phyloP scores from a whole-genome alignment of 805 yeast species.

The Tetrapisispora taiwanensis region DNA sequence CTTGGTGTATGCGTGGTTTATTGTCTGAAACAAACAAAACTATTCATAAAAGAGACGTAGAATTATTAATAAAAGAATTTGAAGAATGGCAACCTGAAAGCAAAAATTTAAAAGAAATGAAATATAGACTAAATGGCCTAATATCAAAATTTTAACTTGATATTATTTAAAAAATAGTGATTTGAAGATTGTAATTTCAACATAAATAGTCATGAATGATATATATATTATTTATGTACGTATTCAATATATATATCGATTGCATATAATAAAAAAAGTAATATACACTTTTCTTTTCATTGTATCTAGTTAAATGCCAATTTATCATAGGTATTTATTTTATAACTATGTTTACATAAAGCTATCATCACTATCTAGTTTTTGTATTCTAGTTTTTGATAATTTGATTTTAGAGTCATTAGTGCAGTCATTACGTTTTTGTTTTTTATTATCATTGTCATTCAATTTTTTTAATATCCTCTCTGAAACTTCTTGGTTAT shows the following conservation, averaged over 20 bases:
- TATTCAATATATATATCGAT: too few species aligned
- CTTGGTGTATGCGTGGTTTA: slow-evolving; percentile 88
- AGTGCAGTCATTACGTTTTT: neutral
- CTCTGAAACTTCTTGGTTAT: neutral
- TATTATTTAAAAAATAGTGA: too few species aligned
- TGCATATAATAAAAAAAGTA: too few species aligned
- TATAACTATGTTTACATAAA: neutral
- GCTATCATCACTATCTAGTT: slow-evolving; percentile 11
- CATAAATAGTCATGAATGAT: too few species aligned
- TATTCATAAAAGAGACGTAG: slow-evolving; percentile 48
- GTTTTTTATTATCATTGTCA: neutral
- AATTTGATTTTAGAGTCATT: slow-evolving; percentile 9
- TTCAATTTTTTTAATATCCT: neutral
- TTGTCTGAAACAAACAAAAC: slow-evolving; percentile 51
- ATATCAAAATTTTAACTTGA: slow-evolving; percentile 11
- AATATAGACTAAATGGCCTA: slow-evolving; percentile 61
- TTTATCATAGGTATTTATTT: too few species aligned
- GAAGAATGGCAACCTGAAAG: slow-evolving; percentile 83
- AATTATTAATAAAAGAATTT: slow-evolving; percentile 55
- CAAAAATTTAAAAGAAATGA: slow-evolving; percentile 71
- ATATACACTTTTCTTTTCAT: too few species aligned
- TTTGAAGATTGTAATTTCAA: too few species aligned
- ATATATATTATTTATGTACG: too few species aligned
- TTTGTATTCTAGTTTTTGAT: slow-evolving; percentile 16
- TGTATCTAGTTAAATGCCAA: too few species aligned